A percentile compares a stretch with the other conserved stretches of the same genome.
These are phyloP conservation scores for Pittosporum tobira DNA, from an alignment of 129 eudicot species.

Conservation along the genomic window DNA sequence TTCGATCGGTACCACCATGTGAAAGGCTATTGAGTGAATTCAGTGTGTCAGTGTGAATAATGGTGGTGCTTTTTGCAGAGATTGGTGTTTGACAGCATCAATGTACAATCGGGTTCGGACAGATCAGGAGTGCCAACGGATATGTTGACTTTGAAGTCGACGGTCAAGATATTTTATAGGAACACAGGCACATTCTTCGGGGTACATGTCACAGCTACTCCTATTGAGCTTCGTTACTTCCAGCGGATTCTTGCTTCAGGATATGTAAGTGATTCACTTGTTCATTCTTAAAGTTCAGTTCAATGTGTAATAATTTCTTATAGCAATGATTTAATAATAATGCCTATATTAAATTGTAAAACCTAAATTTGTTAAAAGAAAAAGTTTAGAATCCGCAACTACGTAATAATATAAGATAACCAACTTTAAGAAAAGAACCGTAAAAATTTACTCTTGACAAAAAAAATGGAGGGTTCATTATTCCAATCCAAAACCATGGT, in stretches of 20 bases:
- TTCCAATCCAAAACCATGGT: no score
- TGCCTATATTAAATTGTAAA: no score
- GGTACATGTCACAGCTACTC: constrained; percentile 73
- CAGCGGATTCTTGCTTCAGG: constrained; percentile 77
- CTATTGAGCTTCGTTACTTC: constrained; percentile 56
- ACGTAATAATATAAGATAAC: neutral
- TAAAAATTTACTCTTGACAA: neutral
- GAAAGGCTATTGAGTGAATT: constrained; percentile 11
- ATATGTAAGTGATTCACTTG: constrained; percentile 41
- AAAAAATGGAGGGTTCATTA: neutral
- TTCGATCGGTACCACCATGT: no score
- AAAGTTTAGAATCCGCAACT: neutral
- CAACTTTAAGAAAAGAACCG: no score
- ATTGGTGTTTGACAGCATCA: constrained; percentile 55
- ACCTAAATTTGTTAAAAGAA: neutral
- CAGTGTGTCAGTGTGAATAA: constrained; percentile 7
- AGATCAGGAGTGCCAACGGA: constrained; percentile 79
- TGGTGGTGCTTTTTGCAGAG: constrained; percentile 48
- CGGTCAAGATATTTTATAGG: constrained; percentile 60
- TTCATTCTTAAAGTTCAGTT: no score
- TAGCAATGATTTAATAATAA: no score
- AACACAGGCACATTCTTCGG: constrained; percentile 84
- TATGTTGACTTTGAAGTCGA: constrained; percentile 76
- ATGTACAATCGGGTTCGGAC: constrained; percentile 90
- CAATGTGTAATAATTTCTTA: neutral